phyloP scores from a whole-genome alignment of 1,284 basidiomycete species.

The Earliella scabrosa region DNA sequence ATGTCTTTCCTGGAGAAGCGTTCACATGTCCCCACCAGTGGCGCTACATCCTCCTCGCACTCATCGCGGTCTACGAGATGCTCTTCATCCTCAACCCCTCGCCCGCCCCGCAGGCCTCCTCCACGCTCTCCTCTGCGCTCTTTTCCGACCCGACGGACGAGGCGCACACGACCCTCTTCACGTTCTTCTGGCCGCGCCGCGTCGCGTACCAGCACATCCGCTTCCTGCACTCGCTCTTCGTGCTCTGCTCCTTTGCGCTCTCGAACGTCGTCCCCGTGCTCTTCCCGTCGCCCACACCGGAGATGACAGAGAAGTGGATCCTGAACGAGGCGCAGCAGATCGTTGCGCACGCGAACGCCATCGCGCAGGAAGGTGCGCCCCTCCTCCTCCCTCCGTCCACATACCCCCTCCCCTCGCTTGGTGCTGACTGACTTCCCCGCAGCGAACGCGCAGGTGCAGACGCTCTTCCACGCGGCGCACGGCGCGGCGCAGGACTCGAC shows the following conservation, averaged over 20 bases:
- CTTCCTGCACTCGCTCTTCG: slow-evolving; percentile 78
- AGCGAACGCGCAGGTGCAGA: slow-evolving; percentile 23
- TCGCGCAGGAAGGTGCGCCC: slow-evolving; percentile 51
- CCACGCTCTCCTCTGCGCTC: slow-evolving; percentile 24
- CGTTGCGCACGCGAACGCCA: slow-evolving; percentile 39
- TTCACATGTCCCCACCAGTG: slow-evolving; percentile 55
- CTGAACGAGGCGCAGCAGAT: slow-evolving; percentile 28
- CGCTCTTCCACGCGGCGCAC: slow-evolving; percentile 30
- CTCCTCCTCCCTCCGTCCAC: background rate
- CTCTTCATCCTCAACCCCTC: slow-evolving; percentile 63
- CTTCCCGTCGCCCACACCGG: slow-evolving; percentile 41
- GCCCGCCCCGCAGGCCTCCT: slow-evolving; percentile 37
- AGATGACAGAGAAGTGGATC: slow-evolving; percentile 12
- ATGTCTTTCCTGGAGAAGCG: background rate
- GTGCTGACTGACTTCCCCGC: no score
- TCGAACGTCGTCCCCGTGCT: slow-evolving; percentile 69
- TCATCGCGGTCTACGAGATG: slow-evolving; percentile 64
- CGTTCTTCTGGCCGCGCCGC: slow-evolving; percentile 61
- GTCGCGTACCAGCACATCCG: slow-evolving; percentile 75
- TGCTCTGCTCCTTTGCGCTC: slow-evolving; percentile 73
- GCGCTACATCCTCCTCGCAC: slow-evolving; percentile 71
- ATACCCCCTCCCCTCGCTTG: no score
- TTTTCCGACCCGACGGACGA: slow-evolving; percentile 35
- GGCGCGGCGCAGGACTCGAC: slow-evolving; percentile 25
- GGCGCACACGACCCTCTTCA: slow-evolving; percentile 42